phyloP scores from a whole-genome alignment of 371 early-diverging fungal genomes.

The Mucor mucedo region DNA sequence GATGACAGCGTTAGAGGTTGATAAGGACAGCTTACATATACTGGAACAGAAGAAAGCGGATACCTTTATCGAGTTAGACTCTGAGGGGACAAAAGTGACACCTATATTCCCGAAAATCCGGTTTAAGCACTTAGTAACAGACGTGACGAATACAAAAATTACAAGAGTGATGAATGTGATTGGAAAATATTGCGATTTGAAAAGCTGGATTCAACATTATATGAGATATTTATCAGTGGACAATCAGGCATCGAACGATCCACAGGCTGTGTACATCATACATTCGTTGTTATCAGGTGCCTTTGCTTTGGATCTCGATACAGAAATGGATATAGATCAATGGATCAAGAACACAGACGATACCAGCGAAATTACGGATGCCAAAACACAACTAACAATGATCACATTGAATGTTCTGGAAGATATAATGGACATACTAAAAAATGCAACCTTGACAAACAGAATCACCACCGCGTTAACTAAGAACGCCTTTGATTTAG shows the following conservation, averaged over 20 bases:
- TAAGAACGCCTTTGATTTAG: conserved; percentile 7
- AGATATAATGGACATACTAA: conserved; percentile 26
- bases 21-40: conserved; percentile 42
- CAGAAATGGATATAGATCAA: conserved; percentile 1
- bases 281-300: conserved; percentile 53
- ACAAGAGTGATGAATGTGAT: conserved; percentile 50
- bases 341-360: conserved; percentile 16
- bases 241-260: conserved; percentile 31
- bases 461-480: conserved; percentile 14
- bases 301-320: neutral
- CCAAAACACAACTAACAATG: neutral
- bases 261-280: conserved; percentile 54
- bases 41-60: conserved; percentile 40
- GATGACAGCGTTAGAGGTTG: conserved; percentile 51
- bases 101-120: conserved; percentile 51
- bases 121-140: conserved; percentile 50
- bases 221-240: conserved; percentile 39
- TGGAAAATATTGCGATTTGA: conserved; percentile 51
- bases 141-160: conserved; percentile 32
- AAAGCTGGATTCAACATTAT: conserved; percentile 51
- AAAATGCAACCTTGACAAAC: conserved; percentile 10
- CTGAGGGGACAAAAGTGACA: conserved; percentile 4
- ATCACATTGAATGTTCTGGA: conserved; percentile 27
- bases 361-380: neutral
- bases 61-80: conserved; percentile 32